phyloP scores from a whole-genome alignment of 805 yeast genomes.

The Candida khao-thaluensis region DNA sequence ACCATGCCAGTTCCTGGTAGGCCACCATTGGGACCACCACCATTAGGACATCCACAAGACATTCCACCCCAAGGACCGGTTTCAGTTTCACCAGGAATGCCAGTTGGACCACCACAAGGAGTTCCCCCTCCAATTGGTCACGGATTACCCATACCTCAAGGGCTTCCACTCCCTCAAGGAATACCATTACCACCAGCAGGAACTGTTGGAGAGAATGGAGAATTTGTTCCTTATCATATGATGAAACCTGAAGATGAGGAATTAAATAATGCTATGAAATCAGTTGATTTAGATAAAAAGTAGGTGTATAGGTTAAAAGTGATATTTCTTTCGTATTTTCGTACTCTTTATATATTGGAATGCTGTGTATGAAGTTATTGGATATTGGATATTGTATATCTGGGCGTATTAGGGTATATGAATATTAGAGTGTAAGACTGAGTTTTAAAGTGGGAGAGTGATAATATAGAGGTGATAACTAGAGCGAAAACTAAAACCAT shows the following conservation, averaged over 20 bases:
- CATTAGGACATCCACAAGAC: slow-evolving; percentile 4
- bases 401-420: no score
- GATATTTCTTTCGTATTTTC: no score
- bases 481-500: no score
- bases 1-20: slow-evolving; percentile 11
- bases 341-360: no score
- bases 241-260: slow-evolving; percentile 6
- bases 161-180: slow-evolving; percentile 1
- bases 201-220: slow-evolving; percentile 3
- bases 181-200: slow-evolving; percentile 1
- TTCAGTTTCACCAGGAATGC: slow-evolving; percentile 1
- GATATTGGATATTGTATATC: no score
- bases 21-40: slow-evolving; percentile 10
- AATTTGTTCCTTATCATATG: slow-evolving; percentile 2
- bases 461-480: no score
- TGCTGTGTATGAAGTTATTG: no score
- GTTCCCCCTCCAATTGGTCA: neutral
- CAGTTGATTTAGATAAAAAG: slow-evolving; percentile 9
- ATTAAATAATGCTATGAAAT: slow-evolving; percentile 8
- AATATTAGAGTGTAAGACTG: no score
- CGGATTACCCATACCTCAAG: neutral
- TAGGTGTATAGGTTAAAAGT: neutral
- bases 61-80: slow-evolving; percentile 3
- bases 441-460: no score
- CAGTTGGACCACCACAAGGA: slow-evolving; percentile 3